Evolutionary conservation across 495 filamentous ascomycete genomes (phyloP).

Genomic region (Wilcoxina mikolae): DNA sequence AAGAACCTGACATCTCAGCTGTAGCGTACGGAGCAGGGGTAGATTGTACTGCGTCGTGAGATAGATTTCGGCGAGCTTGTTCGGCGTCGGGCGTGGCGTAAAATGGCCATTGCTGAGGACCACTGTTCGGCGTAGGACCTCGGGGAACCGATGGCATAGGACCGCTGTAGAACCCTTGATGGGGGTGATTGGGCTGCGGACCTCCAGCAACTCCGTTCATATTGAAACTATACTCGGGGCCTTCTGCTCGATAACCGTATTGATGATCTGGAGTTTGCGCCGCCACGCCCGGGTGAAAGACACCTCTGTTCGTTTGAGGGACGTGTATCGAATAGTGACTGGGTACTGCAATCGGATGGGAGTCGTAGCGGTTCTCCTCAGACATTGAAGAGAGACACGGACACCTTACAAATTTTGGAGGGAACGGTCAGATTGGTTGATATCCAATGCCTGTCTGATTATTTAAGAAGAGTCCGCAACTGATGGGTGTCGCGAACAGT

Average conservation of each 20-base stretch:
- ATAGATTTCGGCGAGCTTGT: no score
- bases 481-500: neutral
- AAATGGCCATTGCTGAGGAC: neutral
- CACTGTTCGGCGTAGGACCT: neutral
- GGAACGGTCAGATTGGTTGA: neutral
- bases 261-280: neutral
- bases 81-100: no score
- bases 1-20: neutral
- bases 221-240: neutral
- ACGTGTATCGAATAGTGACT: conserved; percentile 1
- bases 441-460: neutral
- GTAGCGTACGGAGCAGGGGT: neutral
- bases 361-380: conserved; percentile 4
- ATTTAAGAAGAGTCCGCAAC: neutral
- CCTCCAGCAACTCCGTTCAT: conserved; percentile 10
- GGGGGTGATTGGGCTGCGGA: neutral
- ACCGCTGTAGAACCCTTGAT: neutral
- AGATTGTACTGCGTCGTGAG: neutral
- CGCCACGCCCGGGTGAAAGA: neutral
- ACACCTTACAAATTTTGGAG: neutral
- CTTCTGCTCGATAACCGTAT: conserved; percentile 2
- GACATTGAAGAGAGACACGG: conserved; percentile 7
- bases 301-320: neutral
- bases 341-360: conserved; percentile 3
- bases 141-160: conserved; percentile 1